Evolutionary conservation across 2,329 filamentous ascomycete species (phyloP).

Genomic region (Microsporum ferrugineum): DNA sequence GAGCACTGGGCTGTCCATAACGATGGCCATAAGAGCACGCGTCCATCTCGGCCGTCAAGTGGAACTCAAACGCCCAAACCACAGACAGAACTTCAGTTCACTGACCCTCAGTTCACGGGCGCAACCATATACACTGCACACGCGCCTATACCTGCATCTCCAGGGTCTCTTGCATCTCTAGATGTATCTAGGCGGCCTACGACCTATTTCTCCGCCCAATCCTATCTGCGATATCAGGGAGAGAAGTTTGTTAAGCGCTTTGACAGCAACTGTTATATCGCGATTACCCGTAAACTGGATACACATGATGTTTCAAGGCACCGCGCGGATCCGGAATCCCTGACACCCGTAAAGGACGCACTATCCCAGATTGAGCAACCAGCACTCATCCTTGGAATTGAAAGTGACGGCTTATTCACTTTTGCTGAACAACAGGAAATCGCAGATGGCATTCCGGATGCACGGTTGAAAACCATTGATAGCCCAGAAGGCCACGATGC

Average conservation of each 20-base stretch:
- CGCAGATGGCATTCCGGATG: conserved; percentile 66
- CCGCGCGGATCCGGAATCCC: conserved; percentile 40
- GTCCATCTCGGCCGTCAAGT: conserved; percentile 23
- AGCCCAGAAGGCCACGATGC: conserved; percentile 93
- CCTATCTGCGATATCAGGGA: conserved; percentile 92
- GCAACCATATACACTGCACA: conserved; percentile 42
- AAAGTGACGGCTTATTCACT: conserved; percentile 90
- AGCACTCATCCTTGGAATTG: conserved; percentile 81
- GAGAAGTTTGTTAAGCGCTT: conserved; percentile 95
- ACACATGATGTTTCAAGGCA: conserved; percentile 87
- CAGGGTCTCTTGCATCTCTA: conserved; percentile 19
- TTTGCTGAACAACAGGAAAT: conserved; percentile 94
- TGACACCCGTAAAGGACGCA: conserved; percentile 54
- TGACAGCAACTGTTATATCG: conserved; percentile 97
- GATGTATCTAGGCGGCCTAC: conserved; percentile 37
- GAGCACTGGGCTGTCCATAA: conserved; percentile 74
- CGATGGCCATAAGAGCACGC: conserved; percentile 59
- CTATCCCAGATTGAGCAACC: conserved; percentile 77
- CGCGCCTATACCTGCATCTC: conserved; percentile 20
- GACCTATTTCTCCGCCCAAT: conserved; percentile 97
- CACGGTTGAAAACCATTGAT: conserved; percentile 73
- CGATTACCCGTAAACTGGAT: conserved; percentile 93
- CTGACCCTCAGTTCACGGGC: conserved; percentile 62
- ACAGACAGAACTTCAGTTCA: conserved; percentile 29
- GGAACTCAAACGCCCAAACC: conserved; percentile 12